Evolutionary conservation across 1,139 yeast genomes (phyloP).

Genomic region (Candida glucosophila): DNA sequence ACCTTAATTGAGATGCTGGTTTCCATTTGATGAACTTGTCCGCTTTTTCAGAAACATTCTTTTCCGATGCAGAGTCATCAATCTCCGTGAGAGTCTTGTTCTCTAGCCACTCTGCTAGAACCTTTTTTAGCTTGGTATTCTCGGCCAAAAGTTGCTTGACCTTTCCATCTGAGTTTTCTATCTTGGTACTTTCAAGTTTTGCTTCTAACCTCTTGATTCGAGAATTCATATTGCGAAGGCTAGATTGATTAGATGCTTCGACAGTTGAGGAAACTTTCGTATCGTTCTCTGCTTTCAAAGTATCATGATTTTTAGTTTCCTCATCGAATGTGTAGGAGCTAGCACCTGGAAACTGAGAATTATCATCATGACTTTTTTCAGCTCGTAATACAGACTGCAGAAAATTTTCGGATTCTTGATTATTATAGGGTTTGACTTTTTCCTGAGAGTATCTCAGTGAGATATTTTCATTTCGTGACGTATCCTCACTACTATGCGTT

Average conservation of each 20-base stretch:
- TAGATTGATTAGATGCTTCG: too few relatives aligned
- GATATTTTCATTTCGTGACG: too few relatives aligned
- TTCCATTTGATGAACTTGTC: conserved; percentile 28
- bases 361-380: too few relatives aligned
- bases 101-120: conserved; percentile 6
- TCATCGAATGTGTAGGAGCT: conserved; percentile 26
- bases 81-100: conserved; percentile 1
- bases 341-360: too few relatives aligned
- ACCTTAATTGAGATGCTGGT: conserved; percentile 27
- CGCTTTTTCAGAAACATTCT: conserved; percentile 9
- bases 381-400: too few relatives aligned
- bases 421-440: conserved; percentile 1
- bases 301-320: too few relatives aligned
- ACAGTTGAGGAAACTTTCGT: too few relatives aligned
- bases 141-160: conserved; percentile 8
- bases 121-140: conserved; percentile 9
- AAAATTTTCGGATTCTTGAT: conserved; percentile 1
- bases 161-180: conserved; percentile 4
- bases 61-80: too few relatives aligned
- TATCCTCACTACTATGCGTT: too few relatives aligned
- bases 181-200: conserved; percentile 8
- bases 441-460: conserved; percentile 15
- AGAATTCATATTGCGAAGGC: too few relatives aligned
- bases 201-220: conserved; percentile 13
- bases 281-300: too few relatives aligned